Percentiles rank a stretch among this genome's conserved stretches.
phyloP scores from a whole-genome alignment of 2,329 filamentous ascomycete species.

The Albifimbria verrucaria region DNA sequence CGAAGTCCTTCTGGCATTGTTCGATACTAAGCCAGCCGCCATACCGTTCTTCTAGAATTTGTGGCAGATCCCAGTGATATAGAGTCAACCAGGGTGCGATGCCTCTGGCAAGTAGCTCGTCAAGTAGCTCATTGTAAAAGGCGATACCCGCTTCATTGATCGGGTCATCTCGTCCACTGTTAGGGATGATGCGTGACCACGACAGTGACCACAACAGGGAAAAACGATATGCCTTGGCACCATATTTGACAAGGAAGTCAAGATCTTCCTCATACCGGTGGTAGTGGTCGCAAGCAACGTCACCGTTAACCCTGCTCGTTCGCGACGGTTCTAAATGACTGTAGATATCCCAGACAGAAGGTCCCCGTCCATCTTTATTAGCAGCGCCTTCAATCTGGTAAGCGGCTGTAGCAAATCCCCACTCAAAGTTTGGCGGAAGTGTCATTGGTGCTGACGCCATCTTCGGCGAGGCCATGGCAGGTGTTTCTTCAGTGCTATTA shows the following conservation, averaged over 20 bases:
- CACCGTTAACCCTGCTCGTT: constrained; percentile 39
- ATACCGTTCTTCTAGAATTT: constrained; percentile 31
- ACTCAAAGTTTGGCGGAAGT: too few species aligned
- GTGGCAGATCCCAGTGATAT: constrained; percentile 59
- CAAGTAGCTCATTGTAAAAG: constrained; percentile 58
- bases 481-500: too few species aligned
- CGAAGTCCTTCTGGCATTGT: constrained; percentile 30
- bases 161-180: constrained; percentile 60
- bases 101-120: constrained; percentile 52
- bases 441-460: too few species aligned
- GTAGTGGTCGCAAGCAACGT: constrained; percentile 44
- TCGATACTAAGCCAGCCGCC: constrained; percentile 29
- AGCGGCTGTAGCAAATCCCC: constrained; percentile 38
- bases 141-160: constrained; percentile 59
- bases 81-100: constrained; percentile 62
- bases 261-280: constrained; percentile 50
- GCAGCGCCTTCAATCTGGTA: constrained; percentile 44
- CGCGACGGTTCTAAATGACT: constrained; percentile 36
- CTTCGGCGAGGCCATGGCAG: too few species aligned
- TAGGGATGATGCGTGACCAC: constrained; percentile 64
- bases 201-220: constrained; percentile 65
- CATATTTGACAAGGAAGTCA: constrained; percentile 53
- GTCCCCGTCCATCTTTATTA: constrained; percentile 36
- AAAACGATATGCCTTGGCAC: constrained; percentile 60
- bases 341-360: constrained; percentile 41